Evolutionary conservation across 768 basidiomycete genomes (phyloP).

Genomic region (Trametes meyenii): DNA sequence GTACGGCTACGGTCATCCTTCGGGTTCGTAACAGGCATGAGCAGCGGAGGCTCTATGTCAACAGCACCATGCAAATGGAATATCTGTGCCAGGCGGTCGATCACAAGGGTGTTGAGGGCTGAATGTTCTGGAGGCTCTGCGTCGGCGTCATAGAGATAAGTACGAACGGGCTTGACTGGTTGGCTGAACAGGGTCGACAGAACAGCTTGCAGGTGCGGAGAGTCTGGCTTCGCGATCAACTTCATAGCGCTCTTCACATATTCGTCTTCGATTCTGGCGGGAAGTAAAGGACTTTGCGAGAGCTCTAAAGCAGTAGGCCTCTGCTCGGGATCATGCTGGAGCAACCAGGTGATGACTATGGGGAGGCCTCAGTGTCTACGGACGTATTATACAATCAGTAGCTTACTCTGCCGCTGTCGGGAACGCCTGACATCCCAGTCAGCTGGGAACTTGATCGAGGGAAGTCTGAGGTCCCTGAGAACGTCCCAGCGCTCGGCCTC

Average conservation of each 20-base stretch:
- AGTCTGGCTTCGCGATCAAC: conserved; percentile 82
- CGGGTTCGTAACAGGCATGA: conserved; percentile 69
- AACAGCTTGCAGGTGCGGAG: conserved; percentile 78
- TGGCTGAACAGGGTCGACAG: conserved; percentile 80
- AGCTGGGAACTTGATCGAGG: conserved; percentile 73
- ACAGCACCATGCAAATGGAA: conserved; percentile 92
- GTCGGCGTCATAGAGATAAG: conserved; percentile 76
- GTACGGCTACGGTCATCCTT: conserved; percentile 60
- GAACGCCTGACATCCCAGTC: conserved; percentile 66
- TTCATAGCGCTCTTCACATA: conserved; percentile 79
- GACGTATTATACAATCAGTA: too few species aligned
- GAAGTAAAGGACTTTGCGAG: conserved; percentile 76
- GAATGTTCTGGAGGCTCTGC: conserved; percentile 70
- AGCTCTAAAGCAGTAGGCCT: conserved; percentile 85
- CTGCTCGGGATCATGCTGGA: conserved; percentile 78
- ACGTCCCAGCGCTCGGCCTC: conserved; percentile 84
- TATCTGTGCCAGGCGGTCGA: conserved; percentile 73
- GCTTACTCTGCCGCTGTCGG: conserved; percentile 72
- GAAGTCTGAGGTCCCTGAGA: conserved; percentile 75
- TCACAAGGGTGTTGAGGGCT: conserved; percentile 71
- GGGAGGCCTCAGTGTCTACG: neutral
- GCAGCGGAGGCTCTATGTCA: conserved; percentile 81
- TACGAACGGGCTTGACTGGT: conserved; percentile 62
- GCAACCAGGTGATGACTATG: conserved; percentile 75
- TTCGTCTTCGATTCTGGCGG: conserved; percentile 79